Conservation (phyloP, 192 early-diverging fungal genomes). For the Entophlyctis luteolus region DNA sequence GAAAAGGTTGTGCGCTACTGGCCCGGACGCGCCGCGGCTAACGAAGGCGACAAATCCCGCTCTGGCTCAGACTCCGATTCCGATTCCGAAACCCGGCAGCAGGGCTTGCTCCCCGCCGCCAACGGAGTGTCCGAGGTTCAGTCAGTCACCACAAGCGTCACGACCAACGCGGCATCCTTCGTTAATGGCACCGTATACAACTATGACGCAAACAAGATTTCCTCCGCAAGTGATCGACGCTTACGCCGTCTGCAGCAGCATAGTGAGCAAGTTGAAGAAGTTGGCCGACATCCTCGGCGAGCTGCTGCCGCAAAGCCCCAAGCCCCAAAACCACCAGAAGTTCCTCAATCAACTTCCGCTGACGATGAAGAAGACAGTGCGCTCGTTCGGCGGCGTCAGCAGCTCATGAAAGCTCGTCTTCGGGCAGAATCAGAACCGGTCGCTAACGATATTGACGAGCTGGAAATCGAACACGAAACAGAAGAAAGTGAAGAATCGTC, state of each 20-base stretch:
- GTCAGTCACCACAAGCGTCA: not conserved
- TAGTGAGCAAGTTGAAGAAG: conserved; percentile 21
- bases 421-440: conserved; percentile 43
- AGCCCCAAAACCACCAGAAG: not conserved
- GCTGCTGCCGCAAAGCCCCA: not conserved
- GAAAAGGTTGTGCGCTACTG: conserved; percentile 46
- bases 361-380: conserved; percentile 46
- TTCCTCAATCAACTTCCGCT: not conserved
- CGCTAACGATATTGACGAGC: not conserved
- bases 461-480: conserved; percentile 16
- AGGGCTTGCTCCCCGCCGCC: not conserved
- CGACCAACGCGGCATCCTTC: conserved; percentile 10
- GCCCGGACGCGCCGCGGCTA: conserved; percentile 35
- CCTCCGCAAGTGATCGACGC: not conserved
- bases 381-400: conserved; percentile 31
- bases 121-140: not conserved
- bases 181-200: conserved; percentile 2
- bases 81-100: not conserved
- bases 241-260: conserved; percentile 24
- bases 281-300: not conserved
- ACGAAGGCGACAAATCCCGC: not conserved
- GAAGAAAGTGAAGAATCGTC: conserved; percentile 53
- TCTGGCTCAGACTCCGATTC: not conserved
- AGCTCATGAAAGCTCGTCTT: conserved; percentile 21
- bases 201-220: not conserved